A percentile compares a stretch with the other conserved stretches of the same genome.
These are phyloP conservation scores for Mycena filopes DNA, from an alignment of 768 basidiomycete species.

Conservation along the genomic window DNA sequence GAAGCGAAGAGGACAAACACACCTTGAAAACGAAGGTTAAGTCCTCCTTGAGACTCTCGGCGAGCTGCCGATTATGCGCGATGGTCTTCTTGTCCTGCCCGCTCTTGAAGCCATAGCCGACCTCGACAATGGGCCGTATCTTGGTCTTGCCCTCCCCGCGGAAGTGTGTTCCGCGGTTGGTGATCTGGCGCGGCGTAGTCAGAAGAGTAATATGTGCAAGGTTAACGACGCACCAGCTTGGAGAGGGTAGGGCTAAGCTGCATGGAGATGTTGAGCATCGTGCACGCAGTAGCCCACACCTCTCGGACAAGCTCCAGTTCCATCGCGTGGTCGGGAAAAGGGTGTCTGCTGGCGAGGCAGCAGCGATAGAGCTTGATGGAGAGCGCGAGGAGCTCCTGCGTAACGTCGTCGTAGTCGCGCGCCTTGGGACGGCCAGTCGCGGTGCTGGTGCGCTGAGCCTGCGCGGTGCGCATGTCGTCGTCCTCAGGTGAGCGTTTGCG, in stretches of 20 bases:
- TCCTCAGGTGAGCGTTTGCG: too few relatives aligned
- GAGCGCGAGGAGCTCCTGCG: background rate
- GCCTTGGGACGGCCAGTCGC: background rate
- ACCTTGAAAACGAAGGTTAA: constrained; percentile 31
- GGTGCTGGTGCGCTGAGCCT: too few relatives aligned
- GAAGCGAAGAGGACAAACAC: background rate
- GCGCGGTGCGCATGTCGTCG: too few relatives aligned
- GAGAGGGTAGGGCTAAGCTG: background rate
- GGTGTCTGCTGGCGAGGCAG: background rate
- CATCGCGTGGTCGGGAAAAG: background rate
- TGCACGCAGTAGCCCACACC: background rate
- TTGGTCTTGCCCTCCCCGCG: constrained; percentile 36
- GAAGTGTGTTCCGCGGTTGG: constrained; percentile 10
- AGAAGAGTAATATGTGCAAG: background rate
- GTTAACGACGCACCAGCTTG: background rate
- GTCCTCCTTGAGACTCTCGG: constrained; percentile 21
- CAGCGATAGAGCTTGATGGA: background rate
- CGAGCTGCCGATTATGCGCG: constrained; percentile 21
- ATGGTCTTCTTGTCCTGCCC: constrained; percentile 27
- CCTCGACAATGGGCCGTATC: constrained; percentile 16
- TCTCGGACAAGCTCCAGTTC: background rate
- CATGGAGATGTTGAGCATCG: background rate
- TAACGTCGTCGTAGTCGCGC: background rate
- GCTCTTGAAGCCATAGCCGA: constrained; percentile 27
- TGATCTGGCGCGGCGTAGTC: background rate